Evolutionary conservation across 768 basidiomycete genomes (phyloP), one percentile per base, ranked within the genome.

Genomic region (Termitomyces sp.): DNA sequence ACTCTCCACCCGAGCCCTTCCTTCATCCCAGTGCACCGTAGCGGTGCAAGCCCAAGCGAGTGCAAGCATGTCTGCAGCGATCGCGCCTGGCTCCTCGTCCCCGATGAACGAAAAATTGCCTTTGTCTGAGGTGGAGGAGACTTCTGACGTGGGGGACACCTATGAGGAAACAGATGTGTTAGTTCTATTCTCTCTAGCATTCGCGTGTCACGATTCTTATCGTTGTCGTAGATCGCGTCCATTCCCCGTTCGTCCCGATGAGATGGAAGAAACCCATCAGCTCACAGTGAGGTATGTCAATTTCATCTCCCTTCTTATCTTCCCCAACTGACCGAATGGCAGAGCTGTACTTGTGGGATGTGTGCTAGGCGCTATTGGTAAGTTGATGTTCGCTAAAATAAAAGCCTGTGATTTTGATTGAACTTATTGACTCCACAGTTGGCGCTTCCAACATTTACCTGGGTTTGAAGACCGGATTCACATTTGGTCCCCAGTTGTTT

Each of bases 381-480:
- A 45, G 64, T 63, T 9, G 15, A 16, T 29, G 7, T 11, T 16
- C 13, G 38, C 27, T 33, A 18, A 46, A 27, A 32, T n/a, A n/a
- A n/a, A n/a, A n/a, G n/a, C n/a, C n/a, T n/a, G n/a, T n/a, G 9
- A 22, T 51, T 3, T 33, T 20, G 7, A n/a, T 39, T 5, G 10
- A 20, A 23, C 10, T 42, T 42, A 29, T 18, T 15, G 42, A 10
- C n/a, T 18, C 13, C 20, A 11, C 36, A 64, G 79, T 85, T 25
- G 77, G 80, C 44, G 81, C 84, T 12, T 82, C 81, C 45, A 84
- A 84, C 65, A 80, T 88, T 56, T 86, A 88, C 65, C 79, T 86
- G 20, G 83, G 86, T 36, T 66, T 86, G 54, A 86, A 87, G 70
- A 85, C 85, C 1, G 85, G 84, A 22, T 84, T 83, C 64, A 84